Base-by-base conservation (phyloP, 148 eudicot genomes). In the Nepenthes mirabilis region DNA sequence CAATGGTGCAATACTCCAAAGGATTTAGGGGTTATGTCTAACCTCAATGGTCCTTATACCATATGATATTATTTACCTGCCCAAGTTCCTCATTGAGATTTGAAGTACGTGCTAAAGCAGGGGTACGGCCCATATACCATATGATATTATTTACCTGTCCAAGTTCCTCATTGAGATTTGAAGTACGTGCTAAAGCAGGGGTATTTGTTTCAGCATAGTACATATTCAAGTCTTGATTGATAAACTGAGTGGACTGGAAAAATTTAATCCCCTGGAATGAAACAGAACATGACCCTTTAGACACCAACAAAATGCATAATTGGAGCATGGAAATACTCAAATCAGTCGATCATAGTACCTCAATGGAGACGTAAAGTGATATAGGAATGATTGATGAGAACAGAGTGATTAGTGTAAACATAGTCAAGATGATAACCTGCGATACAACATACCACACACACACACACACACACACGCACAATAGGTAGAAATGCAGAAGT, bases 21-120 rank as follows among this genome's bases (percentile, higher is more conserved):
- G 4, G 45, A 40, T 40, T 8, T 40, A 23, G 45, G 45, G 8
- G 45, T 40, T 40, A 4, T 40, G 45, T 40, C 6, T 40, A 8
- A 40, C 8, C 8, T 8, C 8, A 3, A 4, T 8, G 6, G 45
- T 40, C 45, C 45, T 3, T 40, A 40, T 40, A 40, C 8, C 4
- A 40, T 8, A 40, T 40, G 4, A 40, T 23, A 23, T 23, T 23
- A 23, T 23, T 62, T 79, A 93, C 99, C 96, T 93, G 99, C 62
- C 99, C 99, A 84, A 93, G 99, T 74, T 93, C 99, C 86, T 93
- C 99, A 70, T 93, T 93, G 55, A 93, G 80, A 78, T 93, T 93
- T 65, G 99, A 93, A 56, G 99, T 93, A 43, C 99, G 80, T 52
- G 99, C 99, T 81, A 76, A 80, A 43, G 99, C 99, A 61, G 96